Conservation (phyloP, 108 stramenopile genomes). For the Skeletonema grethae region DNA sequence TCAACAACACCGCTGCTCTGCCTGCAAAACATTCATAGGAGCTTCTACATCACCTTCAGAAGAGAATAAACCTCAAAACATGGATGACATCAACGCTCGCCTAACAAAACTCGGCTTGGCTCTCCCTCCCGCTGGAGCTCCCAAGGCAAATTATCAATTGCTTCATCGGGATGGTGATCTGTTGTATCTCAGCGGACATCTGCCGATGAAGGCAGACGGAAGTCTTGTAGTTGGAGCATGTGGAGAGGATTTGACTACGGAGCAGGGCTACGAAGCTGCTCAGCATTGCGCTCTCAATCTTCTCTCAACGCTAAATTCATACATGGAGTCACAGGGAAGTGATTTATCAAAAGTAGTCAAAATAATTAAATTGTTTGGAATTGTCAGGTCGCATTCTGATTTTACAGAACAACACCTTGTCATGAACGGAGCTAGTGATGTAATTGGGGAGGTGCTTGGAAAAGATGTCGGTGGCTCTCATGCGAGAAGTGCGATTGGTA, state of each 20-base stretch:
- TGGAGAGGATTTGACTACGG: constrained; percentile 26
- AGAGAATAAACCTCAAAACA: background rate
- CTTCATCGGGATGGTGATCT: constrained; percentile 50
- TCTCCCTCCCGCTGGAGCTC: constrained; percentile 37
- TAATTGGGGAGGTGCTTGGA: constrained; percentile 38
- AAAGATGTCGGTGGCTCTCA: constrained; percentile 45
- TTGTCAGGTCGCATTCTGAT: constrained; percentile 40
- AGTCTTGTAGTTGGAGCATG: constrained; percentile 42
- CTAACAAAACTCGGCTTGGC: constrained; percentile 21
- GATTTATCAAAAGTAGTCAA: constrained; percentile 38
- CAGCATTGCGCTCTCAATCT: constrained; percentile 58
- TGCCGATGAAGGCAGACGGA: constrained; percentile 53
- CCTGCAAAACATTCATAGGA: no score
- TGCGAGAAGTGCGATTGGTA: constrained; percentile 52
- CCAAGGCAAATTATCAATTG: constrained; percentile 46
- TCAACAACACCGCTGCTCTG: background rate
- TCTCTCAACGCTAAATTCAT: constrained; percentile 44
- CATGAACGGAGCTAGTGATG: constrained; percentile 49
- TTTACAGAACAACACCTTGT: constrained; percentile 47
- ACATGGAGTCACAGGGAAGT: constrained; percentile 25
- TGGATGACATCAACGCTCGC: constrained; percentile 35
- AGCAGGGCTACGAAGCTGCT: constrained; percentile 64
- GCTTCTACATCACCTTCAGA: background rate
- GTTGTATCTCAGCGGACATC: constrained; percentile 54
- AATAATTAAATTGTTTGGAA: constrained; percentile 47